Percentiles rank a stretch among this genome's conserved stretches.
phyloP scores from a whole-genome alignment of 208 protist species.

The Hexamita inflata region DNA sequence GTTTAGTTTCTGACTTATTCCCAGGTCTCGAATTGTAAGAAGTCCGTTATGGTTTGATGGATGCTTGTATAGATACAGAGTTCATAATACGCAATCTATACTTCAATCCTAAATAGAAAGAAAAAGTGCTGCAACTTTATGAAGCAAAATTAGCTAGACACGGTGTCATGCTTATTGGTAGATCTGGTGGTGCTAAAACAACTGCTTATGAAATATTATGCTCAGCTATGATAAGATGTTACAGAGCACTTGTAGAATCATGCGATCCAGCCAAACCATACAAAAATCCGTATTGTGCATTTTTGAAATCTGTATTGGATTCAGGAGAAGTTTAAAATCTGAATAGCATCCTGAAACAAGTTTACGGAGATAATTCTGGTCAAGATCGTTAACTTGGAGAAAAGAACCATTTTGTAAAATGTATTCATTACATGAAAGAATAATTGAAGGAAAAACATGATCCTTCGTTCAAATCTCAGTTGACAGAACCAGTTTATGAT shows the following conservation, averaged over 20 bases:
- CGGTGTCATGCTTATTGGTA: slow-evolving; percentile 88
- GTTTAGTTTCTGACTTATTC: slow-evolving; percentile 82
- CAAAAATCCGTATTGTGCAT: slow-evolving; percentile 49
- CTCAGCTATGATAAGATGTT: slow-evolving; percentile 57
- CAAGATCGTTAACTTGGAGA: neutral
- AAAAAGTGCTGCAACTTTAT: slow-evolving; percentile 77
- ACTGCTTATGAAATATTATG: slow-evolving; percentile 70
- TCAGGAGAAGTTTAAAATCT: slow-evolving; percentile 58
- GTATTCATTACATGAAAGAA: slow-evolving; percentile 14
- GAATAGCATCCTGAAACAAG: slow-evolving; percentile 56
- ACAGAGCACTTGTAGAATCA: slow-evolving; percentile 56
- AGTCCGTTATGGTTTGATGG: slow-evolving; percentile 60
- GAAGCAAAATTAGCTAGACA: slow-evolving; percentile 81
- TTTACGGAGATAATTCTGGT: slow-evolving; percentile 13
- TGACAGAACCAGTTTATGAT: slow-evolving; percentile 14
- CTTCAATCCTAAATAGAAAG: slow-evolving; percentile 28
- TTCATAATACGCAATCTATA: slow-evolving; percentile 59
- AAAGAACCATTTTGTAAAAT: neutral
- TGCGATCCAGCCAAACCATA: slow-evolving; percentile 57
- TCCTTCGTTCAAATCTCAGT: neutral
- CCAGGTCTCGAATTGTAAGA: slow-evolving; percentile 64
- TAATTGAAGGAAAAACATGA: neutral
- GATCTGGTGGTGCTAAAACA: slow-evolving; percentile 75
- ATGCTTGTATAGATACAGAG: slow-evolving; percentile 58
- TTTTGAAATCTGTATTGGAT: slow-evolving; percentile 29